Conservation (phyloP, 2,329 filamentous ascomycete species). For the Fusarium protoensiforme region DNA sequence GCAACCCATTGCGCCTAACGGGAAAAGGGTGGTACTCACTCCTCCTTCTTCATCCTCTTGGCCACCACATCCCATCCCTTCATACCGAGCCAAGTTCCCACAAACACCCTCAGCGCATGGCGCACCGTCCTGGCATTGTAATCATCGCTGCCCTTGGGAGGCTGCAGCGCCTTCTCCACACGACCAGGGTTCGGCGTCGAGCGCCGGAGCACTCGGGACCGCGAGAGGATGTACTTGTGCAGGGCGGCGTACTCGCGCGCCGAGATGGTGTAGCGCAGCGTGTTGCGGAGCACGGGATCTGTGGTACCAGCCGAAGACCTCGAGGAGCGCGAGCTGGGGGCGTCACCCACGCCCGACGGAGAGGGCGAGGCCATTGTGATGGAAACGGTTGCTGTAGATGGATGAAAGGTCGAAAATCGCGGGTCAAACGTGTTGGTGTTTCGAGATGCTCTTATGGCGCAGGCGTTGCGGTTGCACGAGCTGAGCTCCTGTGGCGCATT, state of each 20-base stretch:
- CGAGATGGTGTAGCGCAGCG: conserved; percentile 86
- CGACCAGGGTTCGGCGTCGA: conserved; percentile 66
- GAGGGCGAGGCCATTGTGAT: conserved; percentile 34
- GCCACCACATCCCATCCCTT: conserved; percentile 70
- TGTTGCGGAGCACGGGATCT: conserved; percentile 84
- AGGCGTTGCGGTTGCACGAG: conserved; percentile 35
- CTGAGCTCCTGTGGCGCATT: conserved; percentile 42
- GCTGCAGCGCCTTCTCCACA: conserved; percentile 57
- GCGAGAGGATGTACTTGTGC: conserved; percentile 84
- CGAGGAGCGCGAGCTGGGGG: conserved; percentile 33
- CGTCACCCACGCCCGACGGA: conserved; percentile 36
- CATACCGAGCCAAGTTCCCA: conserved; percentile 70
- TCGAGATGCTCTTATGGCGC: conserved; percentile 13
- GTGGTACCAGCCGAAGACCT: conserved; percentile 30
- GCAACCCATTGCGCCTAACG: background rate
- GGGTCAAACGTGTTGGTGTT: conserved; percentile 12
- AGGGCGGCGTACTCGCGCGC: conserved; percentile 87
- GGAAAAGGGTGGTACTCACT: conserved; percentile 50
- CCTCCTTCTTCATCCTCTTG: conserved; percentile 58
- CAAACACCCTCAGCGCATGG: conserved; percentile 77
- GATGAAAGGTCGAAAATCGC: background rate
- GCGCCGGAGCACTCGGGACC: conserved; percentile 68
- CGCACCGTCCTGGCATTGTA: conserved; percentile 78
- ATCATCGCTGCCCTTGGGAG: conserved; percentile 62
- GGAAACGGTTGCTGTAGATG: background rate